Percentiles rank a stretch among this genome's conserved stretches.
These are phyloP conservation scores for Peronosclerospora sorghi DNA, from an alignment of 352 stramenopile genomes.

Conservation along the genomic window DNA sequence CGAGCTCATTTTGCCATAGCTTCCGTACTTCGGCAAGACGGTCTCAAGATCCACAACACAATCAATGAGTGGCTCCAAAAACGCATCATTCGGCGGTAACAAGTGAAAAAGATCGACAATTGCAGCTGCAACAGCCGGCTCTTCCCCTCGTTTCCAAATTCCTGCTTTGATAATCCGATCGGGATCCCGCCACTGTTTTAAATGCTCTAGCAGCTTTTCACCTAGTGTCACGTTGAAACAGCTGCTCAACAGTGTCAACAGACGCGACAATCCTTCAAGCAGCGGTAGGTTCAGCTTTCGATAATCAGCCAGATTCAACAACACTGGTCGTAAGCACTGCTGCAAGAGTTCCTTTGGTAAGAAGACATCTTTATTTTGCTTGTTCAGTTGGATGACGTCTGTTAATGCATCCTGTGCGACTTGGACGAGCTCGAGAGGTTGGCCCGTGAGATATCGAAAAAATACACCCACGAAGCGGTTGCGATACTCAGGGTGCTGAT, in stretches of 20 bases:
- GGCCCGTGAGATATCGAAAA: conserved; percentile 85
- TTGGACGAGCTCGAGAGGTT: conserved; percentile 72
- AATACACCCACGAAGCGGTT: conserved; percentile 83
- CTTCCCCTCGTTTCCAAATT: conserved; percentile 91
- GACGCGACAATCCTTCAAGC: conserved; percentile 86
- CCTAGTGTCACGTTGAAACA: conserved; percentile 97
- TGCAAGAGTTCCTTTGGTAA: conserved; percentile 93
- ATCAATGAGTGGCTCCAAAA: conserved; percentile 92
- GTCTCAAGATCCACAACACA: conserved; percentile 91
- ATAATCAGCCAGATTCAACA: conserved; percentile 94
- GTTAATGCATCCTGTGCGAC: conserved; percentile 74
- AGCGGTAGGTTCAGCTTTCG: conserved; percentile 94
- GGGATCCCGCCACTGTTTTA: conserved; percentile 90
- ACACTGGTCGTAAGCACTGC: conserved; percentile 90
- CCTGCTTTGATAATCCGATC: conserved; percentile 84
- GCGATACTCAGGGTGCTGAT: conserved; percentile 72
- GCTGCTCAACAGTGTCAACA: conserved; percentile 90
- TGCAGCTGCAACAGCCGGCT: conserved; percentile 89
- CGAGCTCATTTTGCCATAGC: conserved; percentile 81
- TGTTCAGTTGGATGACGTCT: conserved; percentile 78
- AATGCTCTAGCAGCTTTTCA: conserved; percentile 94
- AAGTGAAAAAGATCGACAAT: conserved; percentile 95
- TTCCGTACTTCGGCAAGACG: conserved; percentile 86
- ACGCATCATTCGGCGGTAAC: conserved; percentile 89
- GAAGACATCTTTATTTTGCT: conserved; percentile 77